These are phyloP conservation scores for Tricharina praecox DNA, from an alignment of 495 filamentous ascomycete species.

Conservation along the genomic window DNA sequence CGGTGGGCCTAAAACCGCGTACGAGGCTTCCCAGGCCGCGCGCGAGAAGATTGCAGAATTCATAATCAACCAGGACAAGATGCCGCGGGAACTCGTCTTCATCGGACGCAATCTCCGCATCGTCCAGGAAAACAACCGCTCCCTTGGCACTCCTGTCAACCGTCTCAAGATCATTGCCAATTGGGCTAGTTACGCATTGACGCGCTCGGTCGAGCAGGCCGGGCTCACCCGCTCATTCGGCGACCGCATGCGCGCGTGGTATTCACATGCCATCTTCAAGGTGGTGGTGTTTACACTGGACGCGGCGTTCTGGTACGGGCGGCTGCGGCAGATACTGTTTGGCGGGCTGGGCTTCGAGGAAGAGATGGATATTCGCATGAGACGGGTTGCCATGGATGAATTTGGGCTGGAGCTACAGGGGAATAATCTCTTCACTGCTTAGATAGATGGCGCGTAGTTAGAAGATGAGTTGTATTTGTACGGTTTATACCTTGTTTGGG, in stretches of 20 bases:
- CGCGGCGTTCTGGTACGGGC: conserved; percentile 64
- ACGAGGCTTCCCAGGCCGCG: conserved; percentile 71
- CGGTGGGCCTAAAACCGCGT: conserved; percentile 44
- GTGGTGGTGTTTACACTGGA: conserved; percentile 63
- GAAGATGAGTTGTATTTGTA: too few relatives aligned
- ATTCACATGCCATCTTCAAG: conserved; percentile 58
- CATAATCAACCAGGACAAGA: conserved; percentile 75
- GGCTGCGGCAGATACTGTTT: conserved; percentile 54
- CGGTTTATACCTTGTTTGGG: too few relatives aligned
- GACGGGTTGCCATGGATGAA: conserved; percentile 61
- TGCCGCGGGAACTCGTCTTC: conserved; percentile 86
- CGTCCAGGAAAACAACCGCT: conserved; percentile 67
- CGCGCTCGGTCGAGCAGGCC: conserved; percentile 35
- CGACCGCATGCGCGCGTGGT: conserved; percentile 40
- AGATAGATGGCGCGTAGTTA: too few relatives aligned
- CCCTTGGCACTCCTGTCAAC: conserved; percentile 84
- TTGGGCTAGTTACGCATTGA: conserved; percentile 52
- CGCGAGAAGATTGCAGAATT: conserved; percentile 70
- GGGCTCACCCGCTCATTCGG: conserved; percentile 30
- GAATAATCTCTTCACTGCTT: conserved; percentile 40
- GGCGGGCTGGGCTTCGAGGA: conserved; percentile 81
- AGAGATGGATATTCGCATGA: conserved; percentile 74
- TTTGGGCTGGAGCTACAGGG: conserved; percentile 83
- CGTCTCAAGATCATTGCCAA: conserved; percentile 82
- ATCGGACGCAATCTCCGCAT: conserved; percentile 91